Conservation (phyloP, 2,329 filamentous ascomycete species). For the Simplicillium aogashimaense region DNA sequence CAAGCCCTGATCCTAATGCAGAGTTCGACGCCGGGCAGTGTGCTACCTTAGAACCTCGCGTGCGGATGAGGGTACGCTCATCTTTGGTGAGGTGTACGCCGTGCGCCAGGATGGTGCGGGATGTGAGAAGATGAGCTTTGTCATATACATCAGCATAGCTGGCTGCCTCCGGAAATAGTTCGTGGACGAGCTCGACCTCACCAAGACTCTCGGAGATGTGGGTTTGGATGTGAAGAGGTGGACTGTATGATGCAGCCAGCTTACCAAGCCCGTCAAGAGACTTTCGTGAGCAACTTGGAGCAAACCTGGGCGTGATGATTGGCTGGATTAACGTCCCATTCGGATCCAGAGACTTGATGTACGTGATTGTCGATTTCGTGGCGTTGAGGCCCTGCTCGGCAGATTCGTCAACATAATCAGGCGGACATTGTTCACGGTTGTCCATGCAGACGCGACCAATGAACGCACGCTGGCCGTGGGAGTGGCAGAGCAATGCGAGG, state of each 20-base stretch:
- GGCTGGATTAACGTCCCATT: slow-evolving; percentile 51
- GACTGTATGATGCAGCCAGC: slow-evolving; percentile 44
- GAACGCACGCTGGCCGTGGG: slow-evolving; percentile 68
- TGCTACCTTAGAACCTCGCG: slow-evolving; percentile 51
- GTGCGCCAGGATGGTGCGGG: slow-evolving; percentile 68
- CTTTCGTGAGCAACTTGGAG: slow-evolving; percentile 41
- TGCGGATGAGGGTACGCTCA: slow-evolving; percentile 52
- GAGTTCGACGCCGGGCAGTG: slow-evolving; percentile 78
- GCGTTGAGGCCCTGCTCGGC: slow-evolving; percentile 40
- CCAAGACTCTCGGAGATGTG: slow-evolving; percentile 69
- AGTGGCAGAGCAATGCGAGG: slow-evolving; percentile 64
- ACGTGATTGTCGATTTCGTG: slow-evolving; percentile 44
- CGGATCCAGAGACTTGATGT: slow-evolving; percentile 55
- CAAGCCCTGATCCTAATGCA: slow-evolving; percentile 63
- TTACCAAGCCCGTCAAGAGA: slow-evolving; percentile 49
- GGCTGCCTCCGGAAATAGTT: slow-evolving; percentile 50
- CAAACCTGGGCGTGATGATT: slow-evolving; percentile 61
- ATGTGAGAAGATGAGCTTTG: slow-evolving; percentile 49
- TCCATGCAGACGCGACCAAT: slow-evolving; percentile 87
- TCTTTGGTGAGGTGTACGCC: slow-evolving; percentile 57
- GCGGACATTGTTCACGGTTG: slow-evolving; percentile 47
- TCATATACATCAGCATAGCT: slow-evolving; percentile 71
- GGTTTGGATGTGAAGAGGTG: slow-evolving; percentile 57
- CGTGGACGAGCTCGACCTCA: slow-evolving; percentile 57
- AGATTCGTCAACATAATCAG: slow-evolving; percentile 62